Conservation (phyloP, 805 yeast genomes). For the Suhomyces vadensis region DNA sequence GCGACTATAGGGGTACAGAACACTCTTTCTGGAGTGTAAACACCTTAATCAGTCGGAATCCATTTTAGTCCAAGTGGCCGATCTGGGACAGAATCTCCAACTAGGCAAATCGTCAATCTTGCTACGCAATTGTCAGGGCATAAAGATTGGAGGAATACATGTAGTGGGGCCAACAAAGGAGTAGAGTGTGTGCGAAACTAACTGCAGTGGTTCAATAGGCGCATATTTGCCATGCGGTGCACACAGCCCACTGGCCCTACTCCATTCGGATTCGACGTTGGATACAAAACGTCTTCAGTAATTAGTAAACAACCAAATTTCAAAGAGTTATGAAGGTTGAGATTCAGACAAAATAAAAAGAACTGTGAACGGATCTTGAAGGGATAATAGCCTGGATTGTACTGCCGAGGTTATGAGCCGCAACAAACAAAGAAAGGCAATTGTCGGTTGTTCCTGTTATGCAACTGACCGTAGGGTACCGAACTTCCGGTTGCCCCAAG, state of each 20-base stretch:
- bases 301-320: not conserved
- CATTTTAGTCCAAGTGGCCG: too few relatives aligned
- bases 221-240: too few relatives aligned
- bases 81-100: too few relatives aligned
- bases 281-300: not conserved
- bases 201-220: not conserved
- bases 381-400: not conserved
- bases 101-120: too few relatives aligned
- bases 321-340: not conserved
- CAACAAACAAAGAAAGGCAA: not conserved
- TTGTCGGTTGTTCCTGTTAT: not conserved
- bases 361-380: constrained; percentile 1
- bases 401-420: not conserved
- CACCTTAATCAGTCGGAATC: too few relatives aligned
- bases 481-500: not conserved
- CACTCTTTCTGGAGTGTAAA: too few relatives aligned
- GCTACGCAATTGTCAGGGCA: too few relatives aligned
- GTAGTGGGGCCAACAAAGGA: too few relatives aligned
- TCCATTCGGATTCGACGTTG: not conserved
- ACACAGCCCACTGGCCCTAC: too few relatives aligned
- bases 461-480: not conserved
- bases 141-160: too few relatives aligned
- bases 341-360: not conserved
- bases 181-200: too few relatives aligned
- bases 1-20: too few relatives aligned